Conservation (phyloP, 495 filamentous ascomycete genomes). For the Letharia columbiana region DNA sequence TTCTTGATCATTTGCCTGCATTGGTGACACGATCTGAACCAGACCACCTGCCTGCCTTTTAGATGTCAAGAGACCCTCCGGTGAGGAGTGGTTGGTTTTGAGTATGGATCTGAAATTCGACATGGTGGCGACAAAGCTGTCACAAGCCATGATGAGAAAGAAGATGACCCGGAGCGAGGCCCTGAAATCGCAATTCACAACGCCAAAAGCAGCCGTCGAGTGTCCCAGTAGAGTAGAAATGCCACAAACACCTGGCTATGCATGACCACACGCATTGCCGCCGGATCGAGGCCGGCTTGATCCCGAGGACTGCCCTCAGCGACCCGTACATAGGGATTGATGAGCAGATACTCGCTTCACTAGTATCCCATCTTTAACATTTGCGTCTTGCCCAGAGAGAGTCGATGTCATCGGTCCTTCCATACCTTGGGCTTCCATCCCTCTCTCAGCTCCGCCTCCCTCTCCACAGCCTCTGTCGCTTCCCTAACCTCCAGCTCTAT, state of each 20-base stretch:
- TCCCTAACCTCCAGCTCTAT: constrained; percentile 70
- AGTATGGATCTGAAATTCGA: neutral
- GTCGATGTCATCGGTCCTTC: constrained; percentile 59
- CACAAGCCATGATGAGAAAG: neutral
- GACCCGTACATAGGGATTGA: neutral
- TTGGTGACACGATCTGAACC: neutral
- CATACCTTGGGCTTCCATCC: constrained; percentile 94
- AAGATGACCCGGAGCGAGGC: neutral
- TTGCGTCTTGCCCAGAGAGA: neutral
- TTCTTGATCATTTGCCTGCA: neutral
- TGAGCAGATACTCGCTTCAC: neutral
- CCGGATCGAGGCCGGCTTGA: neutral
- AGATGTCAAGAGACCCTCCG: neutral
- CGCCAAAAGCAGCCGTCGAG: neutral
- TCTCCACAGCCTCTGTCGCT: constrained; percentile 40
- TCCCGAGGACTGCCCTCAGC: neutral
- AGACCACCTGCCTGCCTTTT: neutral
- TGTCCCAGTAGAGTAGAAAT: constrained; percentile 18
- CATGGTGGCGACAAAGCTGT: neutral
- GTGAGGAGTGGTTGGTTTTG: neutral
- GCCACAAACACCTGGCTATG: constrained; percentile 16
- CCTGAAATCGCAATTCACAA: neutral
- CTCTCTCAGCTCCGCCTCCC: constrained; percentile 62
- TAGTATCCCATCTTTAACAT: constrained; percentile 11
- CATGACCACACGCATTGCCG: neutral